Conservation (phyloP, 2,329 filamentous ascomycete species). For the Aphanoascus verrucosus region DNA sequence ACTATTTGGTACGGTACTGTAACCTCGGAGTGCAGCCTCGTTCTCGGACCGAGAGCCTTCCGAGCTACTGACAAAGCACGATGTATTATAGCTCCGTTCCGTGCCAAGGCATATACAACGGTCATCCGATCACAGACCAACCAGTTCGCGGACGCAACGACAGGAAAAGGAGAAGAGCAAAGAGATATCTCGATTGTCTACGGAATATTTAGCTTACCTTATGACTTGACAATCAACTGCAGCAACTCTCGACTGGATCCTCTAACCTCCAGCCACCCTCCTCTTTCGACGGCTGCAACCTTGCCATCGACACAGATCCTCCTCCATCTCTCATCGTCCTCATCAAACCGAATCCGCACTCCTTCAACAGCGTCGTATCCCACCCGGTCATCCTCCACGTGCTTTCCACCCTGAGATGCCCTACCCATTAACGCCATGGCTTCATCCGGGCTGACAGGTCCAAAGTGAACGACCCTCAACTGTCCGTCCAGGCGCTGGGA, state of each 20-base stretch:
- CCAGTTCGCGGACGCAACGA: too few relatives aligned
- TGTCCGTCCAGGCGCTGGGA: slow-evolving; percentile 60
- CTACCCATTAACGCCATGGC: slow-evolving; percentile 66
- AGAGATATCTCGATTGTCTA: background rate
- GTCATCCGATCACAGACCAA: too few relatives aligned
- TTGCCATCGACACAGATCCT: slow-evolving; percentile 87
- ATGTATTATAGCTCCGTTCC: too few relatives aligned
- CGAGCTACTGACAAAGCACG: too few relatives aligned
- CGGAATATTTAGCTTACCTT: background rate
- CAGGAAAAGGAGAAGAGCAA: too few relatives aligned
- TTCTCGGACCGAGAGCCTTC: too few relatives aligned
- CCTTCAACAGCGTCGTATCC: slow-evolving; percentile 61
- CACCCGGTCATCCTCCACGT: slow-evolving; percentile 48
- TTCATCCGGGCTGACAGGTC: slow-evolving; percentile 50
- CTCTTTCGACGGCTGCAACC: slow-evolving; percentile 61
- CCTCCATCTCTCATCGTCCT: slow-evolving; percentile 63
- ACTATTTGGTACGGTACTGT: too few relatives aligned
- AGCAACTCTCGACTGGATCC: slow-evolving; percentile 9
- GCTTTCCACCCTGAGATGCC: slow-evolving; percentile 48
- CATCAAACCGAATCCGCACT: slow-evolving; percentile 54
- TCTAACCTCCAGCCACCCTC: slow-evolving; percentile 60
- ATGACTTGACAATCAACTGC: slow-evolving; percentile 7
- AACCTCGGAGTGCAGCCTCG: too few relatives aligned
- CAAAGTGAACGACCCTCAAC: slow-evolving; percentile 66
- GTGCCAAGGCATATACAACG: too few relatives aligned